Conservation (phyloP, 352 stramenopile species). For the Phytophthora parvispora region DNA sequence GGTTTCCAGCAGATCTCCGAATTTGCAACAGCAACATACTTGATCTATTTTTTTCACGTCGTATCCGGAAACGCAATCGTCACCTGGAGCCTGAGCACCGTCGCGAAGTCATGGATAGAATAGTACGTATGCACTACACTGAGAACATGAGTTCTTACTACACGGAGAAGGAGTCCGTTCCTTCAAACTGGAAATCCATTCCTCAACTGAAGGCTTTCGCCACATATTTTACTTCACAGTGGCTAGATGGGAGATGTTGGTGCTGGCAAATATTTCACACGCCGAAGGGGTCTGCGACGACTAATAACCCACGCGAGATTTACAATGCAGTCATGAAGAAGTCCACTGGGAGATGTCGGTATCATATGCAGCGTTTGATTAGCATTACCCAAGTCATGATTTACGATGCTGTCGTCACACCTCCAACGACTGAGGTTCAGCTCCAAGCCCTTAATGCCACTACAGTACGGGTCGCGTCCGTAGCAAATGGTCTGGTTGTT, state of each 20-base stretch:
- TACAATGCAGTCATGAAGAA: neutral
- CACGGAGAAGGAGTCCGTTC: neutral
- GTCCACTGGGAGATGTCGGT: neutral
- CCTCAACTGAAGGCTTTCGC: neutral
- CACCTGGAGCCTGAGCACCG: neutral
- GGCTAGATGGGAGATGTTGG: neutral
- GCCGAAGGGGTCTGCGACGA: neutral
- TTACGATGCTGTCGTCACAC: neutral
- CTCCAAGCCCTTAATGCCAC: neutral
- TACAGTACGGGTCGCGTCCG: neutral
- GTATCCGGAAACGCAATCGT: neutral
- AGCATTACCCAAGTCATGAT: neutral
- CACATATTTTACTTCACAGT: neutral
- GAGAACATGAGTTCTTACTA: neutral
- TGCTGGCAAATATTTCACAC: neutral
- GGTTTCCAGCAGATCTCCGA: neutral
- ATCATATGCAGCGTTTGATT: neutral
- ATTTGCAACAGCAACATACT: neutral
- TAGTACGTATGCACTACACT: neutral
- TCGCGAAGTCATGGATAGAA: neutral
- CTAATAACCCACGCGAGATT: neutral
- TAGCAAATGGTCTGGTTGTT: neutral
- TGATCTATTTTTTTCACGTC: neutral
- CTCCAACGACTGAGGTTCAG: neutral
- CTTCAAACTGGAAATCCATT: neutral